Base-by-base conservation (phyloP, 2,329 filamentous ascomycete genomes). In the Ceratocystis harringtonii region DNA sequence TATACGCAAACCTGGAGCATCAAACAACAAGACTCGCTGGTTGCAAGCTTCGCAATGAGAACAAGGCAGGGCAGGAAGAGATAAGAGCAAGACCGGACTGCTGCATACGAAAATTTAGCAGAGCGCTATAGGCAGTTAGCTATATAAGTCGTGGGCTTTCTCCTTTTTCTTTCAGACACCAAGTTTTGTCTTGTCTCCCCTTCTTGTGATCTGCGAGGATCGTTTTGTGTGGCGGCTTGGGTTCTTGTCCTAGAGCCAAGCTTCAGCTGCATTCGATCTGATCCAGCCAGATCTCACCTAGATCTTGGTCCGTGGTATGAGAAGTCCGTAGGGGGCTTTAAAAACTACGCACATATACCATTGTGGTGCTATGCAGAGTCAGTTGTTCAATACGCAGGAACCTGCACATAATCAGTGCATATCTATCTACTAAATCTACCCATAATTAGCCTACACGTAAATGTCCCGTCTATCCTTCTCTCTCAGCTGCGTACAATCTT, bases 401-500 rank as follows among this genome's bases (percentile, higher is more conserved):
- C 5, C 28, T 45, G 7, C 45, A 48, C 44, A 48, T 25, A 3
- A 7, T 50, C 3, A 48, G 12, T 43, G 28, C n/a, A 55, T 57
- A 36, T 15, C 15, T 43, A 41, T 61, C 30, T 61, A 44, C 30
- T n/a, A 22, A 25, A 32, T 45, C 17, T 62, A 48, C 22, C 48
- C 25, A 48, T n/a, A 19, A 41, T 41, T 41, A 41, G 36, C 36
- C 36, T 48, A 52, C 48, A 52, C 48, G 15, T 52, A 28, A 41
- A 41, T 41, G 36, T 41, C 25, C 45, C 48, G n/a, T 25, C 48
- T 22, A 50, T 43, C 6, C 60, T 28, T 32, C 5, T 10, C 6
- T n/a, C 25, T 75, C 70, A 90, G 70, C 84, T 85, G 58, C 87
- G 81, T 28, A 94, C 81, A 68, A 82, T 76, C 79, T 92, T 95